phyloP scores from a whole-genome alignment of 192 early-diverging fungal genomes.

The Mycoemilia scoparia region DNA sequence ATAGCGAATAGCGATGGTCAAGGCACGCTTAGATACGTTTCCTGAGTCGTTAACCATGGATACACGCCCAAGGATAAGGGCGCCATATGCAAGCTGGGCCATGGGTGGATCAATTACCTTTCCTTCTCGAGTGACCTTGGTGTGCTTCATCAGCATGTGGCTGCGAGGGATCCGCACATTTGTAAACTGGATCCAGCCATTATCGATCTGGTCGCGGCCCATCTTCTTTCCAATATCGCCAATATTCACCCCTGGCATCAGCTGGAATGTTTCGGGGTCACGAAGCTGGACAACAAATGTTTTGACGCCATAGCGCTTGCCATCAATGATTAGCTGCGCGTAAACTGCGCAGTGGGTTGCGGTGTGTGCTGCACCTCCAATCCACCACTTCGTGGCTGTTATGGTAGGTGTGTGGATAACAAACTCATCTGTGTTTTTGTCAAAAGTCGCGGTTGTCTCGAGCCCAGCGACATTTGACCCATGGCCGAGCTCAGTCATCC shows the following conservation, averaged over 20 bases:
- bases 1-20: conserved; percentile 81
- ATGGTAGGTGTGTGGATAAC: conserved; percentile 62
- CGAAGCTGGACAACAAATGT: conserved; percentile 78
- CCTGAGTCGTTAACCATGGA: conserved; percentile 71
- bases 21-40: conserved; percentile 72
- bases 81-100: conserved; percentile 73
- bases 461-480: conserved; percentile 82
- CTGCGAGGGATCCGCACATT: conserved; percentile 75
- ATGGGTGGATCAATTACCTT: conserved; percentile 64
- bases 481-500: conserved; percentile 85
- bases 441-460: conserved; percentile 83
- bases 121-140: conserved; percentile 65
- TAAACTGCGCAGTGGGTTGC: conserved; percentile 68
- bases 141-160: conserved; percentile 87
- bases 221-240: conserved; percentile 91
- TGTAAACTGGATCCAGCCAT: conserved; percentile 87
- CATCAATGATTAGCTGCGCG: conserved; percentile 67
- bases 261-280: conserved; percentile 54
- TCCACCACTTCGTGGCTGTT: conserved; percentile 91
- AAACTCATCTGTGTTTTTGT: conserved; percentile 67
- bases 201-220: conserved; percentile 80
- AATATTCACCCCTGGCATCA: conserved; percentile 72
- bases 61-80: conserved; percentile 67
- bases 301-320: conserved; percentile 67
- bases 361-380: conserved; percentile 84